Base-by-base conservation (phyloP, 768 basidiomycete genomes). In the Boletus rufocinnamomeus region DNA sequence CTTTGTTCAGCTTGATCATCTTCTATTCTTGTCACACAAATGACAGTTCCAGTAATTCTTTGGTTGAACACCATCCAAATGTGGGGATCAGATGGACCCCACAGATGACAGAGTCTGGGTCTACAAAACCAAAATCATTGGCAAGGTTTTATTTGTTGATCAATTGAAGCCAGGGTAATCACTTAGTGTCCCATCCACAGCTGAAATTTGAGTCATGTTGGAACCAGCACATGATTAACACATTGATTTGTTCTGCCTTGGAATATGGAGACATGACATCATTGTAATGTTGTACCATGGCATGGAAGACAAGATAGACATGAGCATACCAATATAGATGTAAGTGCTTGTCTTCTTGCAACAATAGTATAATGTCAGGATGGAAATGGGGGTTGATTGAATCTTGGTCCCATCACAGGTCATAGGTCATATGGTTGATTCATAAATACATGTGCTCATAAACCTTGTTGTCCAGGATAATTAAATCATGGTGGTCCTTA, bases 181-280 rank as follows among this genome's bases (percentile, higher is more conserved):
- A 5, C 28, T 47, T 47, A 8, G 46, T 19, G 11, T 47, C 59
- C 59, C 73, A 71, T 2, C 79, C 74, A 16, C 60, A 62, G 1
- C 27, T 34, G 50, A 55, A 66, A 4, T 41, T 55, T 0, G 50
- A 60, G 34, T 80, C 74, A 0, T 54, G 44, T 2, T 70, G 69
- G 45, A 78, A 69, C 76, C 78, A 79, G 0, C 67, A 63, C 0
- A 83, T 76, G 66, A 76, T 81, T 2, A 82, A 59, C 19, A 82
- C 74, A 3, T 78, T 69, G 63, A 82, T 74, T 0, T 56, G 58
- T 8, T 63, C 50, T 6, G 45, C 52, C 0, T 23, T 19, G 1
- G 46, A 57, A n/a, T 34, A 55, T 5, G 21, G 30, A 4, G 67
- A 51, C 1, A 23, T 10, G 0, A 17, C 30, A 27, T 41, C 32